These are phyloP conservation scores for Gleditsia sinensis DNA, from an alignment of 306 rosid species.

Conservation along the genomic window DNA sequence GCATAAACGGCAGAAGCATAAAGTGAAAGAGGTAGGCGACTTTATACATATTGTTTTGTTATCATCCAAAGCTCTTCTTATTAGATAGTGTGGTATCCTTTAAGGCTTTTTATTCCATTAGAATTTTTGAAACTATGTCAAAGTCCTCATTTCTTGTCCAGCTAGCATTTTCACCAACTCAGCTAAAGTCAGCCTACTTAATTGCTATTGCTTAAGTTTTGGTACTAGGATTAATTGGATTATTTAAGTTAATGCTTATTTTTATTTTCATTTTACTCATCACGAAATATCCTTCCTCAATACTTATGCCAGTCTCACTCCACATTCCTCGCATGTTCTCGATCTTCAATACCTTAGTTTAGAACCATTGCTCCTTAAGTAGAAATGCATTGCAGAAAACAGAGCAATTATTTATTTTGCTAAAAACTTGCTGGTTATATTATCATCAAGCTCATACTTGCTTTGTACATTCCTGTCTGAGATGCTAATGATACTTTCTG, in stretches of 20 bases:
- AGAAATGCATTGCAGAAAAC: slow-evolving; percentile 8
- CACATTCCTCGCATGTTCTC: neutral
- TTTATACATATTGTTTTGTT: slow-evolving; percentile 11
- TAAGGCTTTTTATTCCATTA: slow-evolving; percentile 1
- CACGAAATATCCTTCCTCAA: neutral
- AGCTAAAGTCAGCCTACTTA: neutral
- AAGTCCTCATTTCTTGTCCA: neutral
- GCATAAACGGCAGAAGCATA: slow-evolving; percentile 67
- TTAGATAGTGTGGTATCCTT: slow-evolving; percentile 4
- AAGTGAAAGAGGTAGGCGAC: slow-evolving; percentile 79
- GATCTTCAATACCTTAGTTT: neutral
- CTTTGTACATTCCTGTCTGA: slow-evolving; percentile 30
- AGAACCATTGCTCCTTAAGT: slow-evolving; percentile 1
- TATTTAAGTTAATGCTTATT: neutral
- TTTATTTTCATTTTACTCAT: neutral
- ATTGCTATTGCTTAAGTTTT: slow-evolving; percentile 6
- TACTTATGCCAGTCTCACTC: neutral
- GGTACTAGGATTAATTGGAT: neutral
- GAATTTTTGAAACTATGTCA: neutral
- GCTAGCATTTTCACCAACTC: neutral
- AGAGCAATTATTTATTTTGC: neutral
- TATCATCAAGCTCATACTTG: neutral
- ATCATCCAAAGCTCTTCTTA: slow-evolving; percentile 5
- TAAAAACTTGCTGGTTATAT: neutral
- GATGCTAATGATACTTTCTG: slow-evolving; percentile 77